Percentiles rank a stretch among this genome's conserved stretches.
Evolutionary conservation across 192 early-diverging fungal genomes (phyloP).

Genomic region (Coemansia nantahalensis): DNA sequence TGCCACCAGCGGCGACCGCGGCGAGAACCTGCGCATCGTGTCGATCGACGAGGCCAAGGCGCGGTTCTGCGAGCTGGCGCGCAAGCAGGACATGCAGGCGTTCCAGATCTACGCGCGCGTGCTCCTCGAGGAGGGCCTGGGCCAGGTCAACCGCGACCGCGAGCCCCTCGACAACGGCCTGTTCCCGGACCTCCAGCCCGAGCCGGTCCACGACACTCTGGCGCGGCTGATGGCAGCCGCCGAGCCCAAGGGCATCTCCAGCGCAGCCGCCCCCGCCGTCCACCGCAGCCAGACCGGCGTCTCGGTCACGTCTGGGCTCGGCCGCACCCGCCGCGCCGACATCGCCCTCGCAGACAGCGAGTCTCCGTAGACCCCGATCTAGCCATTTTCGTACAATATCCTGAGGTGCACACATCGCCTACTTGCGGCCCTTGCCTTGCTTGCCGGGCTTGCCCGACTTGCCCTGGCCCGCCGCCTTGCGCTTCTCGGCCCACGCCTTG

Average conservation of each 20-base stretch:
- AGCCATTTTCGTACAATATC: too few species aligned
- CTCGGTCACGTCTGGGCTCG: slow-evolving; percentile 33
- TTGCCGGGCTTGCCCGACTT: neutral
- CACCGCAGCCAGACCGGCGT: slow-evolving; percentile 14
- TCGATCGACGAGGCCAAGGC: slow-evolving; percentile 30
- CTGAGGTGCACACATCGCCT: too few species aligned
- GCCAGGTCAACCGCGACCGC: slow-evolving; percentile 26
- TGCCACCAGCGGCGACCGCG: slow-evolving; percentile 29
- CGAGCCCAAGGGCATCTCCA: neutral
- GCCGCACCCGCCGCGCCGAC: slow-evolving; percentile 1
- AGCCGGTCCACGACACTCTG: slow-evolving; percentile 22
- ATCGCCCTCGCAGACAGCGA: neutral
- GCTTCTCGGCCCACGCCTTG: neutral
- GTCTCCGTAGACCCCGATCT: neutral
- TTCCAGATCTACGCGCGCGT: slow-evolving; percentile 37
- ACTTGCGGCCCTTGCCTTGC: too few species aligned
- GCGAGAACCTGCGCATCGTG: slow-evolving; percentile 30
- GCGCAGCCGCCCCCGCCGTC: neutral
- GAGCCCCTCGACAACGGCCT: slow-evolving; percentile 37
- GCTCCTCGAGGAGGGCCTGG: slow-evolving; percentile 47
- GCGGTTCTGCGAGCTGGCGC: slow-evolving; percentile 28
- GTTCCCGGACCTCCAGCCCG: slow-evolving; percentile 33
- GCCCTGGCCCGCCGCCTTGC: neutral
- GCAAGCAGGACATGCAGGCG: slow-evolving; percentile 24
- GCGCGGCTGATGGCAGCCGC: slow-evolving; percentile 10